A percentile compares a stretch with the other conserved stretches of the same genome.
Evolutionary conservation across 805 yeast species (phyloP).

Genomic region (Metschnikowia koreensis): DNA sequence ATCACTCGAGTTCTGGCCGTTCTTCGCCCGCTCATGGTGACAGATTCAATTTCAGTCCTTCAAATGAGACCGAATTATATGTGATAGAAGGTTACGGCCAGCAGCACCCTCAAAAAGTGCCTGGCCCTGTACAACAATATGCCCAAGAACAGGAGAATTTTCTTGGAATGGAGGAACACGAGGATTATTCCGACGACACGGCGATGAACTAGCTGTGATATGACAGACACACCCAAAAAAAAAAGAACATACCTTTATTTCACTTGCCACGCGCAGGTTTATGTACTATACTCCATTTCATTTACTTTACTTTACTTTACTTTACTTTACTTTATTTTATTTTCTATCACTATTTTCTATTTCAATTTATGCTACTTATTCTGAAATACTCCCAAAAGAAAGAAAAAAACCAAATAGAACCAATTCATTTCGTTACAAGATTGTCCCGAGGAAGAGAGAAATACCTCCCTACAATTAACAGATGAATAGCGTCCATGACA

Average conservation of each 20-base stretch:
- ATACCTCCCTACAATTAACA: too few species aligned
- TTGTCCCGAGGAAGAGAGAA: too few species aligned
- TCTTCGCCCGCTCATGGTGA: slow-evolving; percentile 19
- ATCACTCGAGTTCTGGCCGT: slow-evolving; percentile 11
- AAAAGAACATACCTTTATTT: background rate
- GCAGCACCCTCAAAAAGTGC: background rate
- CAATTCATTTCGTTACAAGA: too few species aligned
- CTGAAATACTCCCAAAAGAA: too few species aligned
- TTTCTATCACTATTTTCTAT: too few species aligned
- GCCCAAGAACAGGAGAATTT: slow-evolving; percentile 37
- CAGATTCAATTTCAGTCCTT: slow-evolving; percentile 30
- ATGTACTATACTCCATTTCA: background rate
- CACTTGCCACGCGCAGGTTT: background rate
- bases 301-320: too few species aligned
- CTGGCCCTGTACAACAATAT: slow-evolving; percentile 17
- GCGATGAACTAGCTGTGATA: slow-evolving; percentile 4
- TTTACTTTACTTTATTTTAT: background rate
- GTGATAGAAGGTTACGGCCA: slow-evolving; percentile 33
- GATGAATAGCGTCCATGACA: too few species aligned
- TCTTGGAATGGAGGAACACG: slow-evolving; percentile 35
- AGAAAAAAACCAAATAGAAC: too few species aligned
- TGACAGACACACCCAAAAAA: background rate
- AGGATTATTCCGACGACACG: slow-evolving; percentile 18
- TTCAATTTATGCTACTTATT: too few species aligned
- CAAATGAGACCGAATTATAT: slow-evolving; percentile 39